Conservation (phyloP, 306 rosid genomes). For the Quillaja saponaria region DNA sequence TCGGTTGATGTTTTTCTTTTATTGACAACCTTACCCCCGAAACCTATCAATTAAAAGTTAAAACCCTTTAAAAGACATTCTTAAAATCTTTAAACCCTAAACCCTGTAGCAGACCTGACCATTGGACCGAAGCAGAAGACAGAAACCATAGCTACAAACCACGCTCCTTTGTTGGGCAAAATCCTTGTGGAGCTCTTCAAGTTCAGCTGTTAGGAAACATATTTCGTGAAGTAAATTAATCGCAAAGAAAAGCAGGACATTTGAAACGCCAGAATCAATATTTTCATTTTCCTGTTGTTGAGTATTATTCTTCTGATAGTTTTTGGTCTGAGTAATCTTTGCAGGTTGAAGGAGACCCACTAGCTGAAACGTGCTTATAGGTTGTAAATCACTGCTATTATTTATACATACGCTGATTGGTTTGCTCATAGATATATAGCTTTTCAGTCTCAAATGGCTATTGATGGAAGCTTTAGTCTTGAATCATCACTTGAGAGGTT, state of each 20-base stretch:
- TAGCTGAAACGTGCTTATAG: background rate
- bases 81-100: conserved; percentile 29
- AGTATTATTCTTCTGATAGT: background rate
- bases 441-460: conserved; percentile 50
- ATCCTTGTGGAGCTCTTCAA: background rate
- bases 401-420: conserved; percentile 11
- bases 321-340: background rate
- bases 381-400: background rate
- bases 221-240: background rate
- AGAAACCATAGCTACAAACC: conserved; percentile 3
- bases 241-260: background rate
- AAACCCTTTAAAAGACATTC: background rate
- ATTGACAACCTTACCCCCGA: too few species aligned
- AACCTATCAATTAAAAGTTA: too few species aligned
- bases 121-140: background rate
- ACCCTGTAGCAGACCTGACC: conserved; percentile 1
- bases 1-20: too few species aligned
- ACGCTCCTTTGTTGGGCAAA: background rate
- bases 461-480: conserved; percentile 68
- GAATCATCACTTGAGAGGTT: conserved; percentile 59
- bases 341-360: background rate
- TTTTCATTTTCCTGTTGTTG: background rate
- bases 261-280: background rate
- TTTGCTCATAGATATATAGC: conserved; percentile 4
- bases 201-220: background rate